Evolutionary conservation across 2,329 filamentous ascomycete species (phyloP), one percentile per base, ranked within the genome.

Genomic region (Diaporthe citriasiana): DNA sequence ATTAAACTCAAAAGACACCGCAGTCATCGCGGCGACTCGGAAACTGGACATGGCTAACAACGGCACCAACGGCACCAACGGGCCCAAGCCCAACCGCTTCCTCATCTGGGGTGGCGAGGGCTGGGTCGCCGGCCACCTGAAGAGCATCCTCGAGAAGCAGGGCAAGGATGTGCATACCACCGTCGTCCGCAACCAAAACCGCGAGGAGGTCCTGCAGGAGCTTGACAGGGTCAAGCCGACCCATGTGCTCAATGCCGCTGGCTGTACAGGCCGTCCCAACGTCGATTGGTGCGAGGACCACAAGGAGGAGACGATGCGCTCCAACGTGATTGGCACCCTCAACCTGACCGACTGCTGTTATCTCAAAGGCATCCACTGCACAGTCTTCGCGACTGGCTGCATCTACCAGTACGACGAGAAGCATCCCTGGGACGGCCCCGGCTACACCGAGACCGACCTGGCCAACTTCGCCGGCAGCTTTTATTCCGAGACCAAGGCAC

Each of bases 221-320:
- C 85, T 93, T 35, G 86, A 90, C 65, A 84, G 84, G 68, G 83
- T 91, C 81, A 88, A 89, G 82, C 92, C 91, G 30, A 93, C 90
- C 4, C 90, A 93, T 79, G 90, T 93, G 72, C 83, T 93, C 68
- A 93, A 93, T 82, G 89, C 88, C 75, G 91, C 91, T 63, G 91
- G 91, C 75, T 90, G 88, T 79, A 93, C 91, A 4, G 91, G 92
- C 66, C 86, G 90, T 33, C 91, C 91, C 76, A 93, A 93, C 77
- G 90, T 93, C 80, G 91, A 93, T 82, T 93, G 91, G 91, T 93
- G 91, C 78, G 92, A 93, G 83, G 89, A 92, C 79, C 88, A 93
- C 84, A 92, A 89, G 83, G 88, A 91, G 81, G 88, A 89, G 72
- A 93, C 91, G 9, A 88, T 93, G 79, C 87, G 91, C 74, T 92